Conservation (phyloP, 768 basidiomycete species). For the Phylloporus arenicola region DNA sequence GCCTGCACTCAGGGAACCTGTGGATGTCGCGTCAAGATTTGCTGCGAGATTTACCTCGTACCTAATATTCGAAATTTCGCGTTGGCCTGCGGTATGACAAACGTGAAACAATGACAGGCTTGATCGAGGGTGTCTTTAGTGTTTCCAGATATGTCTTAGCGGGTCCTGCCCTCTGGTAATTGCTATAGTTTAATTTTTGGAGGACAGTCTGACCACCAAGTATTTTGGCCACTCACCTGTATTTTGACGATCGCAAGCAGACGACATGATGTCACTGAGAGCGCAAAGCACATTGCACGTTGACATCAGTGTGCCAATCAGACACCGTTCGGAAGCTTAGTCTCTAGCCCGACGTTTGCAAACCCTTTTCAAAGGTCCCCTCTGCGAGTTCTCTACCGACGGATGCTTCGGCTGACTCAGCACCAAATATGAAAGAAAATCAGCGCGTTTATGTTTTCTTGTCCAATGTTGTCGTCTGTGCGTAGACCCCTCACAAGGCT, state of each 20-base stretch:
- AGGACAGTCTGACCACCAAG: constrained; percentile 2
- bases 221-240: constrained; percentile 1
- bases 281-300: background rate
- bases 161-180: constrained; percentile 38
- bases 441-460: background rate
- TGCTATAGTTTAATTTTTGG: constrained; percentile 25
- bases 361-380: too few relatives aligned
- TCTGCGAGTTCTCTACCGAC: too few relatives aligned
- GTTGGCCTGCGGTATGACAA: constrained; percentile 21
- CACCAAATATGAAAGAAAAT: constrained; percentile 1
- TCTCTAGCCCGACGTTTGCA: too few relatives aligned
- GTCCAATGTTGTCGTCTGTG: constrained; percentile 20
- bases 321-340: background rate
- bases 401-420: constrained; percentile 10
- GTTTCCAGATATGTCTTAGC: constrained; percentile 34
- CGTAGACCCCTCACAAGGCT: constrained; percentile 11
- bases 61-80: constrained; percentile 10
- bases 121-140: constrained; percentile 38
- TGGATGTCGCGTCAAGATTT: background rate
- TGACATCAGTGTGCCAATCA: background rate
- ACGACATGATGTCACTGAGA: background rate
- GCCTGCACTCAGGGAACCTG: background rate
- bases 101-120: constrained; percentile 39
- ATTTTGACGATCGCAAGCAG: background rate
- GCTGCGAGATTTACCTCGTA: constrained; percentile 4